phyloP scores from a whole-genome alignment of 208 protist genomes.

The Crithidia expoeki region DNA sequence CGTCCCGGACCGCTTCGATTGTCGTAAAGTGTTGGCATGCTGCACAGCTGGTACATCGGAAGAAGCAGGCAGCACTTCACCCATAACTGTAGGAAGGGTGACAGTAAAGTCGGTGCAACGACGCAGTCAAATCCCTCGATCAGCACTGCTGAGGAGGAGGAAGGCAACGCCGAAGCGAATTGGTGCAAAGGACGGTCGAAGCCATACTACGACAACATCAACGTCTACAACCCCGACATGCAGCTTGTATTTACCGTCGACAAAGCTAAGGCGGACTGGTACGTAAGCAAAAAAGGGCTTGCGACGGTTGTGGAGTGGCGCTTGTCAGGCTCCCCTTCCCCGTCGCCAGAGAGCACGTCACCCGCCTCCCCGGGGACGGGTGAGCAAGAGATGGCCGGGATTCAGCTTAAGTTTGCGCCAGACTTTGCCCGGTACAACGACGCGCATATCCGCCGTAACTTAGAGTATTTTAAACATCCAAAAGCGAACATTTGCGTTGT shows the following conservation, averaged over 20 bases:
- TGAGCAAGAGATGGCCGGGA: conserved; percentile 35
- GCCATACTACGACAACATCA: conserved; percentile 76
- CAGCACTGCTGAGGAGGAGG: neutral
- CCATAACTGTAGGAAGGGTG: neutral
- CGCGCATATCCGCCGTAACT: conserved; percentile 60
- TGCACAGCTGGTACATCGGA: neutral
- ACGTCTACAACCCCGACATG: conserved; percentile 48
- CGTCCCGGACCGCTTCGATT: conserved; percentile 7
- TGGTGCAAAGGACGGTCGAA: conserved; percentile 47
- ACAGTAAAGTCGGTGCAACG: neutral
- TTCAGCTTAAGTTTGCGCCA: conserved; percentile 62
- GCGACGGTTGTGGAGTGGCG: conserved; percentile 55
- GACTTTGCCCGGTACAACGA: conserved; percentile 63
- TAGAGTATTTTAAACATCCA: conserved; percentile 65
- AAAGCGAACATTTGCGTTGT: conserved; percentile 74
- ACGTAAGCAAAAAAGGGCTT: conserved; percentile 65
- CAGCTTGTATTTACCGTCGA: conserved; percentile 61
- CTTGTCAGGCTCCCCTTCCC: neutral
- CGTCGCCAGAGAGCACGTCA: neutral
- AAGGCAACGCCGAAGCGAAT: neutral
- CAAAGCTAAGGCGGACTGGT: conserved; percentile 61
- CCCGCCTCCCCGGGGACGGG: neutral
- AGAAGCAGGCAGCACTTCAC: neutral
- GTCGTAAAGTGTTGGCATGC: conserved; percentile 29
- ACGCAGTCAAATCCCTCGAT: neutral